phyloP scores from a whole-genome alignment of 2,329 filamentous ascomycete genomes.

The Arthrobotrys sphaeroides region DNA sequence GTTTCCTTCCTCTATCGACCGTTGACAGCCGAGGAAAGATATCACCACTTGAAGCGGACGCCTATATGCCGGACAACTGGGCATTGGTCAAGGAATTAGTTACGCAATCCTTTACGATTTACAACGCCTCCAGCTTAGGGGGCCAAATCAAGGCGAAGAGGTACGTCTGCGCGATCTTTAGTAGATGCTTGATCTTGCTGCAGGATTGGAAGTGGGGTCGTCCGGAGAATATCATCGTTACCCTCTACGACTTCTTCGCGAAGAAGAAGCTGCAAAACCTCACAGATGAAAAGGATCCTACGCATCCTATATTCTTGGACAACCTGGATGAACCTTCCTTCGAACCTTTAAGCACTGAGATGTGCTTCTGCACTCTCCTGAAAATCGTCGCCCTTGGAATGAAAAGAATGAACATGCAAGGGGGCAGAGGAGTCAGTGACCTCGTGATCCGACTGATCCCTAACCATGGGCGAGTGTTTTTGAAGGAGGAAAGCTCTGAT shows the following conservation, averaged over 20 bases:
- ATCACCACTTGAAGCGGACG: slow-evolving; percentile 56
- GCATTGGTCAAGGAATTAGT: slow-evolving; percentile 68
- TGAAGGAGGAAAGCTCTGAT: slow-evolving; percentile 70
- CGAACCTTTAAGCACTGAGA: slow-evolving; percentile 67
- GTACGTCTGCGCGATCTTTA: slow-evolving; percentile 66
- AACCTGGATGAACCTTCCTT: slow-evolving; percentile 65
- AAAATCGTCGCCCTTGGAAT: slow-evolving; percentile 72
- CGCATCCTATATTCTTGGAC: slow-evolving; percentile 71
- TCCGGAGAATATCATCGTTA: slow-evolving; percentile 66
- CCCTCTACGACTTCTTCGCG: slow-evolving; percentile 75
- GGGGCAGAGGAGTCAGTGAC: slow-evolving; percentile 70
- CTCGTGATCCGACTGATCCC: slow-evolving; percentile 71
- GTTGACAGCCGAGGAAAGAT: slow-evolving; percentile 69
- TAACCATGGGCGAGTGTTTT: slow-evolving; percentile 72
- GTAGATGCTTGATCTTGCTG: slow-evolving; percentile 72
- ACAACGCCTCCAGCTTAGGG: slow-evolving; percentile 63
- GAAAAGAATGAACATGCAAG: slow-evolving; percentile 65
- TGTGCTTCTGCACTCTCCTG: slow-evolving; percentile 74
- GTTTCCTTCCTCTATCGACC: slow-evolving; percentile 70
- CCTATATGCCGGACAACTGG: slow-evolving; percentile 69
- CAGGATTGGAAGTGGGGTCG: slow-evolving; percentile 72
- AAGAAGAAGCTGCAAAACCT: slow-evolving; percentile 71
- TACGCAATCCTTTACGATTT: slow-evolving; percentile 69
- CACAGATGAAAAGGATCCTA: slow-evolving; percentile 72
- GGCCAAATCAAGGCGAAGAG: not conserved